Conservation (phyloP, 2,329 filamentous ascomycete species). For the Aspergillus piperis region DNA sequence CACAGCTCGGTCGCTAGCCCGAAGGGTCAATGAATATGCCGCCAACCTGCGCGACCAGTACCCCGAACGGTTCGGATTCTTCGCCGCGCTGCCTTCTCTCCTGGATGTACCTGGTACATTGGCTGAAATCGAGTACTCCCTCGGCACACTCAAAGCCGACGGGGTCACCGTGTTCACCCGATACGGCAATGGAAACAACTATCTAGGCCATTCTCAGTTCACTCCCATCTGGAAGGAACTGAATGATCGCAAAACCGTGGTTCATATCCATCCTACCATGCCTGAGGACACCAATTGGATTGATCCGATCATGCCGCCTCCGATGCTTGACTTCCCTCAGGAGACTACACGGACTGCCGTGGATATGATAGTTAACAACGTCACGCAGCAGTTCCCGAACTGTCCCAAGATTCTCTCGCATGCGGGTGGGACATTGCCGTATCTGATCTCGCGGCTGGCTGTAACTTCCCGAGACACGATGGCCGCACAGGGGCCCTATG, state of each 20-base stretch:
- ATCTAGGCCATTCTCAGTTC: slow-evolving; percentile 49
- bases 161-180: slow-evolving; percentile 51
- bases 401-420: slow-evolving; percentile 53
- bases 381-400: slow-evolving; percentile 32
- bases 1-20: slow-evolving; percentile 10
- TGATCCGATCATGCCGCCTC: slow-evolving; percentile 38
- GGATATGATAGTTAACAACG: slow-evolving; percentile 43
- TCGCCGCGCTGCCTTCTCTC: slow-evolving; percentile 17
- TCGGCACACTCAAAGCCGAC: slow-evolving; percentile 36
- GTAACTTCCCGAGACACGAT: slow-evolving; percentile 8
- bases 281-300: slow-evolving; percentile 37
- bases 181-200: slow-evolving; percentile 50
- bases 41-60: slow-evolving; percentile 8
- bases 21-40: slow-evolving; percentile 13
- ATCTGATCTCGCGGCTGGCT: slow-evolving; percentile 38
- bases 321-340: slow-evolving; percentile 49
- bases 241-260: slow-evolving; percentile 41
- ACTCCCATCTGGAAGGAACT: slow-evolving; percentile 48
- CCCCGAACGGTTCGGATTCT: slow-evolving; percentile 17
- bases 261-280: slow-evolving; percentile 48
- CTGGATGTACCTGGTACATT: slow-evolving; percentile 12
- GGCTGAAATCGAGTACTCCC: slow-evolving; percentile 17
- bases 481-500: slow-evolving; percentile 4
- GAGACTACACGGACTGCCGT: slow-evolving; percentile 50
- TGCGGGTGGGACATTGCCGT: slow-evolving; percentile 51